phyloP scores from a whole-genome alignment of 225 moss, liverwort and hornwort genomes.

The Sphagnum tenellum region DNA sequence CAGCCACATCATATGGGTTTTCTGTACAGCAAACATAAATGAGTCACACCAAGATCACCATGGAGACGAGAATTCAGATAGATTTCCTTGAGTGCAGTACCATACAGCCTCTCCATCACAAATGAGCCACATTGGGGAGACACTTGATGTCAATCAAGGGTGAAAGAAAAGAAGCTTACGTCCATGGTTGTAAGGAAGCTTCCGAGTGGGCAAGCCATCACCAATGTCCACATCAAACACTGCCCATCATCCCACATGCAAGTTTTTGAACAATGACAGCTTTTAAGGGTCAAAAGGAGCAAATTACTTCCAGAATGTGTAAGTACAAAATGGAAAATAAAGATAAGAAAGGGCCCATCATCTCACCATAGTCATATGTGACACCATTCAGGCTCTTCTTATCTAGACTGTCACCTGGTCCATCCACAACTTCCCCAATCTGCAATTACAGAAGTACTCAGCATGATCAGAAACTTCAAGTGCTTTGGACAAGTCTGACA shows the following conservation, averaged over 20 bases:
- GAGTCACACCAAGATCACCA: no score
- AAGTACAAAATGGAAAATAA: no score
- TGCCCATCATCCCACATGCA: constrained; percentile 17
- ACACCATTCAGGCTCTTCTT: constrained; percentile 72
- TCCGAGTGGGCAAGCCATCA: constrained; percentile 84
- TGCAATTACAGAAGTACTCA: constrained; percentile 8
- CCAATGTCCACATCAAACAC: constrained; percentile 98
- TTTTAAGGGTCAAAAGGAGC: neutral
- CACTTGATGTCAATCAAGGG: no score
- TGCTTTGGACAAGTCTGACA: no score
- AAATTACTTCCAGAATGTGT: no score
- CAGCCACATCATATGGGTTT: constrained; percentile 91
- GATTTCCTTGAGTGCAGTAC: no score
- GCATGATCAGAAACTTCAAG: no score
- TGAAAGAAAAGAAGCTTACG: constrained; percentile 29
- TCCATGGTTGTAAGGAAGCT: constrained; percentile 83
- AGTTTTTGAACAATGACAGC: neutral
- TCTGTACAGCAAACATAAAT: constrained; percentile 30
- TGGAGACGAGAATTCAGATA: no score
- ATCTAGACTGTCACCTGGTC: constrained; percentile 61
- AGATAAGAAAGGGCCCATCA: neutral
- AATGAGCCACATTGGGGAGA: no score
- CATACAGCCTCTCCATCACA: no score
- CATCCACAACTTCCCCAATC: constrained; percentile 99
- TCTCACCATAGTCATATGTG: constrained; percentile 76